A percentile compares a stretch with the other conserved stretches of the same genome.
These are phyloP conservation scores for Zelopaecilomyces penicillatus DNA, from an alignment of 2,329 filamentous ascomycete genomes.

Conservation along the genomic window DNA sequence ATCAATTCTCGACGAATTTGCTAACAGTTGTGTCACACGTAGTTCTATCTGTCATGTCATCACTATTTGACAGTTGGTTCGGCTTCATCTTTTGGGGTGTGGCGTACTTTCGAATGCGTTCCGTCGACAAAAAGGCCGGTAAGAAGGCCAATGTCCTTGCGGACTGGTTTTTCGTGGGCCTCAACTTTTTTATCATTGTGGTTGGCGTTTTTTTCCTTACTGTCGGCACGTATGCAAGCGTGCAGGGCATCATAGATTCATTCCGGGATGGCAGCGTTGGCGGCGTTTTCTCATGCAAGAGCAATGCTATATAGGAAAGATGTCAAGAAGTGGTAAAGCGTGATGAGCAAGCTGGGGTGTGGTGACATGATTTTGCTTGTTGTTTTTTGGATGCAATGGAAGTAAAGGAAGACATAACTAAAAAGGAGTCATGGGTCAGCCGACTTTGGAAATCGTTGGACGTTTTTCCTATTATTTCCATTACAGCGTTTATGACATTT, in stretches of 20 bases:
- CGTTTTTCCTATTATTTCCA: too few species aligned
- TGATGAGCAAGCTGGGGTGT: too few species aligned
- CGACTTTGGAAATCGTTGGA: too few species aligned
- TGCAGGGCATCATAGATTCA: constrained; percentile 66
- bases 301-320: constrained; percentile 48
- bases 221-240: constrained; percentile 71
- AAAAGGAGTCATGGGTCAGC: too few species aligned
- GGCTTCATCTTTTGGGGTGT: constrained; percentile 94
- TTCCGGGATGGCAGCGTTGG: constrained; percentile 58
- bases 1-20: neutral
- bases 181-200: constrained; percentile 66
- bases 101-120: constrained; percentile 69
- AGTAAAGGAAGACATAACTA: too few species aligned
- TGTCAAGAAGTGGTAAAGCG: neutral
- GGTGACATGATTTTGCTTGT: neutral
- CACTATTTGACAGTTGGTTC: constrained; percentile 86
- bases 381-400: constrained; percentile 2
- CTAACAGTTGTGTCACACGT: neutral
- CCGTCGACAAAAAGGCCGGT: constrained; percentile 48
- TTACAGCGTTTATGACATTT: too few species aligned
- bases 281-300: constrained; percentile 65
- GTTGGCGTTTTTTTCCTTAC: constrained; percentile 75
- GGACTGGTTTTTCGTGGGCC: constrained; percentile 44
- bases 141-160: constrained; percentile 42
- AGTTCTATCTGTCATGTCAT: constrained; percentile 69